Evolutionary conservation across 169 alveolate species (phyloP).

Genomic region (Cryptosporidium meleagridis): DNA sequence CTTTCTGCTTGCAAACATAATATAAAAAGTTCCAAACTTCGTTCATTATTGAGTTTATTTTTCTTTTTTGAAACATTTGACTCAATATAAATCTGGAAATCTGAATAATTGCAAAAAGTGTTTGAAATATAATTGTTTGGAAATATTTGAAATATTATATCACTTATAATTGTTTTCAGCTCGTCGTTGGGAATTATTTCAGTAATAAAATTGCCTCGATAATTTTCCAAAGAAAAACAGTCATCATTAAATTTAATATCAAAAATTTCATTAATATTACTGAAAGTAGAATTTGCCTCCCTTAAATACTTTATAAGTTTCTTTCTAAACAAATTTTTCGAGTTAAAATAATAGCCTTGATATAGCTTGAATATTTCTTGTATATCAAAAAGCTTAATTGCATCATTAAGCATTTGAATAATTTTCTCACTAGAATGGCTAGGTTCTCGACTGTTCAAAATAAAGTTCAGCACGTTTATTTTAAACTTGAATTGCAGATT

Average conservation of each 20-base stretch:
- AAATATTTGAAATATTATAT: constrained; percentile 1
- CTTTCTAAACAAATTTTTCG: background rate
- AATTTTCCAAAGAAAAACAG: background rate
- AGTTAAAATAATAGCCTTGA: background rate
- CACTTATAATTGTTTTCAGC: background rate
- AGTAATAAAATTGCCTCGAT: background rate
- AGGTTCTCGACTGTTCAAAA: background rate
- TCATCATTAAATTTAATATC: background rate
- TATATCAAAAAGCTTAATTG: background rate
- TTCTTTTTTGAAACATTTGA: background rate
- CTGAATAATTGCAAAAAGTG: background rate
- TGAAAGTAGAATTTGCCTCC: background rate
- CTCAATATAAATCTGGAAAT: background rate
- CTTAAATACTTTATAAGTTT: constrained; percentile 2
- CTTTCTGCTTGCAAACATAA: constrained; percentile 13
- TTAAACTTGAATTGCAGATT: constrained; percentile 7
- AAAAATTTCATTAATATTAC: background rate
- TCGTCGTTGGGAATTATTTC: background rate
- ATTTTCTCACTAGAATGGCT: background rate
- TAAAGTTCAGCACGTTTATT: background rate
- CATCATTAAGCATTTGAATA: background rate
- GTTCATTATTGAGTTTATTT: background rate
- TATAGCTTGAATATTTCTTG: background rate
- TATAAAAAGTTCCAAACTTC: background rate
- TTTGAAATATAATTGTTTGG: background rate